Evolutionary conservation across 2,329 filamentous ascomycete genomes (phyloP).

Genomic region (Arthrinium phaeospermum): DNA sequence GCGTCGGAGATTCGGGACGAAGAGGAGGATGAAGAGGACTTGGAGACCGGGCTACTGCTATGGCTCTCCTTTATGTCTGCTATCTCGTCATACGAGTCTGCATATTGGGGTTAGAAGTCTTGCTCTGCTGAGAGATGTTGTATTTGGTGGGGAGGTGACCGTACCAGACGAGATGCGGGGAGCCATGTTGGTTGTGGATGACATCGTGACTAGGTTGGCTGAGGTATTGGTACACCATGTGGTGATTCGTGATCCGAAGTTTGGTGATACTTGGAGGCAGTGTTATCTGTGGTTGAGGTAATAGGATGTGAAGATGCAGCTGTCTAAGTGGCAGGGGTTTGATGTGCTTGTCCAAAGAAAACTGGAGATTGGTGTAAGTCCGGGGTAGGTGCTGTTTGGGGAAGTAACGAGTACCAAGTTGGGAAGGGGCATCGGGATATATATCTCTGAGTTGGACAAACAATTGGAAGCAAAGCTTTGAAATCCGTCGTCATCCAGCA

Average conservation of each 20-base stretch:
- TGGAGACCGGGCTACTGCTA: background rate
- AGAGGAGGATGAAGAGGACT: background rate
- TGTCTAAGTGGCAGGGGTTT: background rate
- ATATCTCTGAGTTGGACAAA: background rate
- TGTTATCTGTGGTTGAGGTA: background rate
- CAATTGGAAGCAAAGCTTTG: background rate
- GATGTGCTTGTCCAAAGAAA: background rate
- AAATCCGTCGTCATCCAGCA: background rate
- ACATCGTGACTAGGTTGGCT: background rate
- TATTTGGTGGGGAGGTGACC: background rate
- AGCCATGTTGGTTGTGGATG: background rate
- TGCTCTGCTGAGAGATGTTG: background rate
- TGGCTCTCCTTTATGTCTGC: background rate
- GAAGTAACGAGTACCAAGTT: background rate
- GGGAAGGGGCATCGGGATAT: background rate
- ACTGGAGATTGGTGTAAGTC: background rate
- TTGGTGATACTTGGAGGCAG: background rate
- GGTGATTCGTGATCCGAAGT: background rate
- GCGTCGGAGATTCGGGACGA: background rate
- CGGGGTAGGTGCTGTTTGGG: background rate
- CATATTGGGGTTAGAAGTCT: background rate
- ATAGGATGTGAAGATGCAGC: background rate
- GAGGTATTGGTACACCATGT: background rate
- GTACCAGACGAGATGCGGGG: constrained; percentile 14
- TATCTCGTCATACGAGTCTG: constrained; percentile 10